Evolutionary conservation across 768 basidiomycete species (phyloP).

Genomic region (Mycena pura): DNA sequence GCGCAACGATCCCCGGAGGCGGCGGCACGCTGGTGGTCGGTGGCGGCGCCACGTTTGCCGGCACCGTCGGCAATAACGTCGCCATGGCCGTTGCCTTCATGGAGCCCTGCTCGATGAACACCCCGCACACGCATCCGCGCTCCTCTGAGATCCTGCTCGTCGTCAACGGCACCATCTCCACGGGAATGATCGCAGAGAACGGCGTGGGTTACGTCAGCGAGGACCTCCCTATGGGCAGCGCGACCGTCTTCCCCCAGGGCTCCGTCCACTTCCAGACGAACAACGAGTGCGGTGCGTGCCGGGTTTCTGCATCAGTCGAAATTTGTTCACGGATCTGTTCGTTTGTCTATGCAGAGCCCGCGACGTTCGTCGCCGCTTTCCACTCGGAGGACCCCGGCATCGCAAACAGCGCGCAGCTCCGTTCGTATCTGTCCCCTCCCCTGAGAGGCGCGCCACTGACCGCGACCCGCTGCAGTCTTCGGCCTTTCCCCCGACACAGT

Average conservation of each 20-base stretch:
- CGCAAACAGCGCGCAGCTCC: constrained; percentile 23
- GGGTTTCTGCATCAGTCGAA: background rate
- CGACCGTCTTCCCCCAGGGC: constrained; percentile 24
- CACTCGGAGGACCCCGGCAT: constrained; percentile 20
- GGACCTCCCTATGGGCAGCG: constrained; percentile 12
- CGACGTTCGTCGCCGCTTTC: constrained; percentile 23
- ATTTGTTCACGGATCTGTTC: constrained; percentile 27
- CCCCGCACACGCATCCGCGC: constrained; percentile 26
- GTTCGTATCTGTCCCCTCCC: constrained; percentile 2
- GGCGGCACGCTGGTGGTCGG: constrained; percentile 1
- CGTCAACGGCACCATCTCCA: constrained; percentile 27
- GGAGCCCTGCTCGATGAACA: constrained; percentile 23
- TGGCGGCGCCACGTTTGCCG: constrained; percentile 24
- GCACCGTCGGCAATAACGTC: constrained; percentile 19
- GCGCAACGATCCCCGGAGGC: background rate
- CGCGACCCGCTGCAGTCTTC: constrained; percentile 10
- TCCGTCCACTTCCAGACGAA: constrained; percentile 27
- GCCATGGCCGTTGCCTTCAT: constrained; percentile 27
- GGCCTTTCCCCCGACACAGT: constrained; percentile 24
- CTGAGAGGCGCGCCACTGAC: background rate
- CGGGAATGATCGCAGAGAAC: constrained; percentile 27
- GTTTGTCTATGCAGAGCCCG: constrained; percentile 19
- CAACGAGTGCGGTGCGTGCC: constrained; percentile 15
- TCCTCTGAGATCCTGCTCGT: constrained; percentile 25
- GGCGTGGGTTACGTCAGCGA: constrained; percentile 24